Evolutionary conservation across 768 basidiomycete species (phyloP).

Genomic region (Termitomyces sp.): DNA sequence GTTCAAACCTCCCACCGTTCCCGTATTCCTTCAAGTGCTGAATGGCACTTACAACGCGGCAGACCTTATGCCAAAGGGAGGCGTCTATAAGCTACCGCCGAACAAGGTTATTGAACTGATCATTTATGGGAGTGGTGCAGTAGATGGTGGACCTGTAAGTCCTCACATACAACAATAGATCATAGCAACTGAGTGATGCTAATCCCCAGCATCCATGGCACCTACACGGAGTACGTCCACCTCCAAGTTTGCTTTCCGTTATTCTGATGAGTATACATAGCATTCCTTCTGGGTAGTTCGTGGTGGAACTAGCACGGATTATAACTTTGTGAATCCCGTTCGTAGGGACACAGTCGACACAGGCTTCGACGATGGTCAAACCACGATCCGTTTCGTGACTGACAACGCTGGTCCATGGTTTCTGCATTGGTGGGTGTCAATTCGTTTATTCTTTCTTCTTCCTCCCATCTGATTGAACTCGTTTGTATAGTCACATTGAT

Average conservation of each 20-base stretch:
- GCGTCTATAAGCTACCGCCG: conserved; percentile 40
- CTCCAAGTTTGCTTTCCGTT: not conserved
- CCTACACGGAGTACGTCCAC: not conserved
- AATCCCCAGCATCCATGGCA: conserved; percentile 3
- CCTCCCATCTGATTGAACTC: not conserved
- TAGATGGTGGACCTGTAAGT: conserved; percentile 6
- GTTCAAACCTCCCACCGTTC: conserved; percentile 35
- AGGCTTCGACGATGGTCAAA: conserved; percentile 1
- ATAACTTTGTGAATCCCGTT: not conserved
- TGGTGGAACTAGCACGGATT: not conserved
- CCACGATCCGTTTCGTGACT: conserved; percentile 2
- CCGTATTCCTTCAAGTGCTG: conserved; percentile 29
- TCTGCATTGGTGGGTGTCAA: not conserved
- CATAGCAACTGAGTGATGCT: not conserved
- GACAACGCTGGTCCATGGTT: conserved; percentile 4
- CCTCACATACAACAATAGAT: not conserved
- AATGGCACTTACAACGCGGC: conserved; percentile 39
- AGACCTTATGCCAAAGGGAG: conserved; percentile 38
- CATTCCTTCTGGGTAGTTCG: conserved; percentile 3
- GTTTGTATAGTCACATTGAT: not conserved
- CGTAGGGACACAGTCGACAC: conserved; percentile 6
- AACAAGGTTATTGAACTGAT: conserved; percentile 47
- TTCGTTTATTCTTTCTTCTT: no score
- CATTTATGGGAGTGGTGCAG: not conserved
- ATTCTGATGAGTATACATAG: not conserved